Percentiles rank a stretch among this genome's conserved stretches.
phyloP scores from a whole-genome alignment of 441 rosid genomes.

The Arabidopsis lyrata region DNA sequence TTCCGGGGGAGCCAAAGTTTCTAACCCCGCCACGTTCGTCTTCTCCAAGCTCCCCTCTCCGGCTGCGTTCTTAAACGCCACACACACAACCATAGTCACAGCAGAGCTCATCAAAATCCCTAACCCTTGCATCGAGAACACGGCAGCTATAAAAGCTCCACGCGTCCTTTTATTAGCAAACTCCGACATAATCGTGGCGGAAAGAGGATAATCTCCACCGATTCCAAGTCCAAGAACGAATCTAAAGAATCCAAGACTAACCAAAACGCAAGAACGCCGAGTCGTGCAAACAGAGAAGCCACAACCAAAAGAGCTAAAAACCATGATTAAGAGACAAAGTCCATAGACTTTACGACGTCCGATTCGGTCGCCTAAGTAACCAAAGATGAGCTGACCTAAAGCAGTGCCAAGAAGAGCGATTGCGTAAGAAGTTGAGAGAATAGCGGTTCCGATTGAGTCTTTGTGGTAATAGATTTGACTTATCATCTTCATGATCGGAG shows the following conservation, averaged over 20 bases:
- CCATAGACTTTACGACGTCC: conserved; percentile 80
- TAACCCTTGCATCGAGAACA: conserved; percentile 79
- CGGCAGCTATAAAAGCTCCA: conserved; percentile 72
- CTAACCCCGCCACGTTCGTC: conserved; percentile 33
- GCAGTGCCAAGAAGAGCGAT: conserved; percentile 65
- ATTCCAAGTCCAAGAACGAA: conserved; percentile 68
- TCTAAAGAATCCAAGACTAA: conserved; percentile 57
- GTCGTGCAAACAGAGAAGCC: conserved; percentile 74
- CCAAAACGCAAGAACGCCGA: conserved; percentile 50
- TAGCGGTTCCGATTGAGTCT: background rate
- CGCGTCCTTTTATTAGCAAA: conserved; percentile 75
- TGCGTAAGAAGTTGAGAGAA: conserved; percentile 48
- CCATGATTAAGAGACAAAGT: conserved; percentile 60
- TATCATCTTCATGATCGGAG: conserved; percentile 61
- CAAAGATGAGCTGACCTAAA: conserved; percentile 68
- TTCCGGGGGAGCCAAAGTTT: conserved; percentile 47
- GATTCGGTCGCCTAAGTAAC: conserved; percentile 62
- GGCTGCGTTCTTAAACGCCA: conserved; percentile 43
- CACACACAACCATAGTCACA: conserved; percentile 59
- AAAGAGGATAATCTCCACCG: conserved; percentile 78
- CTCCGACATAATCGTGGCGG: conserved; percentile 84
- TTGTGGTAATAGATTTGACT: conserved; percentile 61
- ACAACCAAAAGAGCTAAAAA: conserved; percentile 61
- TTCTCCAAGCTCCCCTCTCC: conserved; percentile 28
- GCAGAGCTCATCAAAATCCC: conserved; percentile 65